Evolutionary conservation across 495 filamentous ascomycete species (phyloP).

Genomic region (Xylaria longipes): DNA sequence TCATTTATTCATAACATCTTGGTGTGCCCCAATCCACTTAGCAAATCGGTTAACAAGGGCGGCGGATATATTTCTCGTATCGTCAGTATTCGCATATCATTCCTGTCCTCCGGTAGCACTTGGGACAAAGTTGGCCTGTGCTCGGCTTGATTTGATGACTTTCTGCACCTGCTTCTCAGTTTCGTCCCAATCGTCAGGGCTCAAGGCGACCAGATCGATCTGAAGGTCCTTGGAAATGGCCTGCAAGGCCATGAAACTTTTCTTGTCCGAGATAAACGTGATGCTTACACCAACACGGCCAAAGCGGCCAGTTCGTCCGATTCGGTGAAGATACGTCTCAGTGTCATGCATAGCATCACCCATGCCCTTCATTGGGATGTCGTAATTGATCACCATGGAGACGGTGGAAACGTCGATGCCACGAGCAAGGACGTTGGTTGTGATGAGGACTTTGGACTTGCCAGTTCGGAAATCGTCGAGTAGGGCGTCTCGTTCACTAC

Average conservation of each 20-base stretch:
- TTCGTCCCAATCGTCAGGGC: conserved; percentile 78
- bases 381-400: conserved; percentile 97
- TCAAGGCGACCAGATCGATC: conserved; percentile 59
- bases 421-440: conserved; percentile 95
- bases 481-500: conserved; percentile 78
- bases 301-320: conserved; percentile 95
- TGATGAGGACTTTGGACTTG: conserved; percentile 94
- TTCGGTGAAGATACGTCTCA: conserved; percentile 97
- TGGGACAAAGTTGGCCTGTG: conserved; percentile 64
- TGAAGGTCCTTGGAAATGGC: conserved; percentile 75
- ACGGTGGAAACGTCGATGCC: conserved; percentile 98
- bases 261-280: conserved; percentile 82
- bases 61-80: not conserved
- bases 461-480: conserved; percentile 88
- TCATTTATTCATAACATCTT: conserved; percentile 25
- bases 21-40: not conserved
- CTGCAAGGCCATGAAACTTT: conserved; percentile 75
- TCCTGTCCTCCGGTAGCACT: conserved; percentile 31
- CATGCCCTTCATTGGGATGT: conserved; percentile 66
- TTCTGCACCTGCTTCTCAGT: conserved; percentile 83
- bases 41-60: not conserved
- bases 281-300: conserved; percentile 97
- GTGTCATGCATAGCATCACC: conserved; percentile 67
- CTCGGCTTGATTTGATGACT: conserved; percentile 80
- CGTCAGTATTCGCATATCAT: not conserved